Percentiles rank a stretch among this genome's conserved stretches.
phyloP scores from a whole-genome alignment of 805 yeast genomes.

The Ogataea degrootiae region DNA sequence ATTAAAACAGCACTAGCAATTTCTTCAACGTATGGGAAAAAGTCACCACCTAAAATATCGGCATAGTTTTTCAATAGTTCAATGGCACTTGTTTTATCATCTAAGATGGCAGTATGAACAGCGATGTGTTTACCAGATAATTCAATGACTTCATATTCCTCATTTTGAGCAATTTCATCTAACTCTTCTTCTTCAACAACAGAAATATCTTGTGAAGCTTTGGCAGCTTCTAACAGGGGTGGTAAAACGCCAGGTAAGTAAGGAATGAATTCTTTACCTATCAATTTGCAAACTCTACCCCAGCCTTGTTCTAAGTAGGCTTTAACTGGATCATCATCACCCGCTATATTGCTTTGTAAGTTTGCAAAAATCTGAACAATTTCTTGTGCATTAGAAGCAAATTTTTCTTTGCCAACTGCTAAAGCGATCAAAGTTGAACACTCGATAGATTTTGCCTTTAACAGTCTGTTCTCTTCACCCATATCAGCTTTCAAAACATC shows the following conservation, averaged over 20 bases:
- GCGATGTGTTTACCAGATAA: conserved; percentile 91
- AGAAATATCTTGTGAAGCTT: conserved; percentile 83
- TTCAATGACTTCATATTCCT: conserved; percentile 93
- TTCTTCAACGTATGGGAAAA: conserved; percentile 77
- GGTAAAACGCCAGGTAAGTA: conserved; percentile 82
- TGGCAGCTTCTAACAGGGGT: conserved; percentile 80
- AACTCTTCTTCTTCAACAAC: conserved; percentile 85
- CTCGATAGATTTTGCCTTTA: conserved; percentile 92
- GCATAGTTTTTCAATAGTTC: conserved; percentile 84
- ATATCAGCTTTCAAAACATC: conserved; percentile 75
- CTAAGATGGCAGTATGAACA: conserved; percentile 89
- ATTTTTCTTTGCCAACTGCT: conserved; percentile 92
- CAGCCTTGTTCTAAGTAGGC: conserved; percentile 90
- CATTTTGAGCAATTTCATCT: conserved; percentile 74
- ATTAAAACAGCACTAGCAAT: conserved; percentile 73
- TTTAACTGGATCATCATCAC: conserved; percentile 84
- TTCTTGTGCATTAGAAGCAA: conserved; percentile 68
- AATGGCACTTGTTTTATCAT: conserved; percentile 90
- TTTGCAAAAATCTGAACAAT: conserved; percentile 65
- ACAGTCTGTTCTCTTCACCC: conserved; percentile 69
- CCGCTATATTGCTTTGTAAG: conserved; percentile 52
- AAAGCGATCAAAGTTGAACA: conserved; percentile 91
- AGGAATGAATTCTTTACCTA: conserved; percentile 84
- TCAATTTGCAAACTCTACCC: conserved; percentile 86
- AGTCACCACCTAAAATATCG: conserved; percentile 72